Evolutionary conservation across 345 rosid species (phyloP).

Genomic region (Murraya paniculata): DNA sequence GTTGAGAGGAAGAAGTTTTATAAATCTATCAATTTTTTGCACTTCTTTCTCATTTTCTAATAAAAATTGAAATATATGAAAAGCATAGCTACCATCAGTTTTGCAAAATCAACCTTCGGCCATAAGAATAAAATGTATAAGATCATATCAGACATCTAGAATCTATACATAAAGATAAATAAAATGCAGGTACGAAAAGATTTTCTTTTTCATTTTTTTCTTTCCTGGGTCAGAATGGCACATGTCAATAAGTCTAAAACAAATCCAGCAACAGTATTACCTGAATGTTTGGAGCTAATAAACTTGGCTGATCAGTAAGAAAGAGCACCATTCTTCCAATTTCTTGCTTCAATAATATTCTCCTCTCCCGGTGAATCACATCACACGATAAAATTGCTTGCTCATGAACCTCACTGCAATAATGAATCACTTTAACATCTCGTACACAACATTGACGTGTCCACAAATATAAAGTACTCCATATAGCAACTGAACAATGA

Average conservation of each 20-base stretch:
- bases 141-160: not conserved
- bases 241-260: not conserved
- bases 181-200: not conserved
- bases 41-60: not conserved
- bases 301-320: constrained; percentile 98
- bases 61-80: not conserved
- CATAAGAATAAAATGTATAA: not conserved
- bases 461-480: constrained; percentile 4
- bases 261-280: constrained; percentile 29
- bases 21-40: not conserved
- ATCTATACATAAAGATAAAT: too few relatives aligned
- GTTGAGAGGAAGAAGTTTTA: not conserved
- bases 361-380: constrained; percentile 83
- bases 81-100: not conserved
- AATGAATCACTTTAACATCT: constrained; percentile 28
- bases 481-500: not conserved
- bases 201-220: not conserved
- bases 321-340: constrained; percentile 97
- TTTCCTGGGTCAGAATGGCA: constrained; percentile 2
- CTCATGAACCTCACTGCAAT: constrained; percentile 92
- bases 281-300: constrained; percentile 98
- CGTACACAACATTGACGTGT: constrained; percentile 1
- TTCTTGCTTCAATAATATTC: constrained; percentile 93
- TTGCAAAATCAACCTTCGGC: not conserved
- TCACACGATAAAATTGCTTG: constrained; percentile 81